These are phyloP conservation scores for Nicotiana benthamiana DNA, from an alignment of 257 asterid genomes.

Conservation along the genomic window DNA sequence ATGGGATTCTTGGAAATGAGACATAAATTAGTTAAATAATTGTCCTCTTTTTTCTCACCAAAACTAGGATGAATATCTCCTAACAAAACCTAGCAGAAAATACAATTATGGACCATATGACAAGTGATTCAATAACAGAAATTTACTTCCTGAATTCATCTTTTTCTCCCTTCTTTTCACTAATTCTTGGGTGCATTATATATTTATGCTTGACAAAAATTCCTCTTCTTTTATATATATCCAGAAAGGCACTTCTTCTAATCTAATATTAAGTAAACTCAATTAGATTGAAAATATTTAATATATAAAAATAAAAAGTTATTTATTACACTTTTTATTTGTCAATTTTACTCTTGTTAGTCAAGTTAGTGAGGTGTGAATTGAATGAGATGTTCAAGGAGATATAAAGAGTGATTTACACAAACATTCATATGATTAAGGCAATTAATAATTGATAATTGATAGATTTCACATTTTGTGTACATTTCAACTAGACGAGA, in stretches of 20 bases:
- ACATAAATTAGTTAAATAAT: background rate
- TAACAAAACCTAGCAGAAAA: background rate
- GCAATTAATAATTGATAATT: no score
- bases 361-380: background rate
- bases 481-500: no score
- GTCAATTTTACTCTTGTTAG: background rate
- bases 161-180: background rate
- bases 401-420: background rate
- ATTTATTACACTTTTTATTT: no score
- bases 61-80: background rate
- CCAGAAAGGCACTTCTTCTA: no score
- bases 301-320: no score
- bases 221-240: no score
- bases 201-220: no score
- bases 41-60: background rate
- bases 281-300: no score
- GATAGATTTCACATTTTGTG: no score
- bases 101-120: background rate
- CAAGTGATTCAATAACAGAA: background rate
- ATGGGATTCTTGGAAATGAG: background rate
- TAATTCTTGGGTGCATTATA: background rate
- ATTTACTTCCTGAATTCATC: background rate
- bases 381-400: background rate
- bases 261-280: background rate
- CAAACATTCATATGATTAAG: background rate